Evolutionary conservation across 495 filamentous ascomycete genomes (phyloP).

Genomic region (Trichoderma orchidacearum): DNA sequence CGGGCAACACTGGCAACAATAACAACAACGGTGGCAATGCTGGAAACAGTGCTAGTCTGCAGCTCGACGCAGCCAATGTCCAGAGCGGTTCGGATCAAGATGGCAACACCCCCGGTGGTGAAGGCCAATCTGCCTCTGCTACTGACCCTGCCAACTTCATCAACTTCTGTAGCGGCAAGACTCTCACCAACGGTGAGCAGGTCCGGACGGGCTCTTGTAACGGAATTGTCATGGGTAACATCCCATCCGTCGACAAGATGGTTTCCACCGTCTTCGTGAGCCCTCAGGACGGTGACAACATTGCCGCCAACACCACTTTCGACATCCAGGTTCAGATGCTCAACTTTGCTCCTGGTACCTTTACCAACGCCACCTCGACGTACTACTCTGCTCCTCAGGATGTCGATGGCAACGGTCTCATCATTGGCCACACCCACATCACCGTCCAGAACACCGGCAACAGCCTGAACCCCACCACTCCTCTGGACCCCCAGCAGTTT

Average conservation of each 20-base stretch:
- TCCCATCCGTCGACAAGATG: conserved; percentile 49
- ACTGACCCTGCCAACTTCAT: conserved; percentile 50
- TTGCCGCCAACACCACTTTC: conserved; percentile 39
- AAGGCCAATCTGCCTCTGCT: conserved; percentile 39
- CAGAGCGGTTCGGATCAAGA: conserved; percentile 33
- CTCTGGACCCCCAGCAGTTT: conserved; percentile 44
- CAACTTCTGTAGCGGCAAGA: conserved; percentile 54
- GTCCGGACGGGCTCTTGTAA: conserved; percentile 56
- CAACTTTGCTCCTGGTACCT: conserved; percentile 50
- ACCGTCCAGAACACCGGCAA: conserved; percentile 49
- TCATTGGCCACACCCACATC: conserved; percentile 62
- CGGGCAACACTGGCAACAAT: conserved; percentile 9
- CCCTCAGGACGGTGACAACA: conserved; percentile 34
- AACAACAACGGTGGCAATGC: conserved; percentile 10
- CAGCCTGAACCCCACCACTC: conserved; percentile 31
- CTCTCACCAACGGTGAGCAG: conserved; percentile 57
- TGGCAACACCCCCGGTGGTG: conserved; percentile 12
- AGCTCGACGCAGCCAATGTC: conserved; percentile 29
- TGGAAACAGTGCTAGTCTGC: neutral
- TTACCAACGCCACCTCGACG: conserved; percentile 48
- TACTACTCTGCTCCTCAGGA: conserved; percentile 61
- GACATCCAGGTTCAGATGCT: conserved; percentile 41
- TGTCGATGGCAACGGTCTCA: conserved; percentile 34
- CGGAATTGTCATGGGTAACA: conserved; percentile 56
- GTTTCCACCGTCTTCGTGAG: conserved; percentile 49